phyloP scores from a whole-genome alignment of 164 flowering plant species.

The Paratinospora sagittata region DNA sequence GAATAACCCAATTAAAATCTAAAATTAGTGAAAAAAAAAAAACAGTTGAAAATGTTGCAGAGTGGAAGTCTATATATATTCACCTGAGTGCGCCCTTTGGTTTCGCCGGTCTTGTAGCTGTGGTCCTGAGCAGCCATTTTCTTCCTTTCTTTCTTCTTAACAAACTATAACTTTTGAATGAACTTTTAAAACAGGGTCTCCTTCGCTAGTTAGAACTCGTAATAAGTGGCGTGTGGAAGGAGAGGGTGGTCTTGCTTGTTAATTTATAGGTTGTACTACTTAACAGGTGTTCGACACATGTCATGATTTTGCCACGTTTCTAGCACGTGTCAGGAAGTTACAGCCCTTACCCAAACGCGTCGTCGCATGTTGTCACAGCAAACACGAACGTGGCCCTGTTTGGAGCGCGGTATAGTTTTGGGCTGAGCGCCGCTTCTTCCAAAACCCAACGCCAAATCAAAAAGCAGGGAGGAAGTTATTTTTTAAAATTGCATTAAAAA shows the following conservation, averaged over 20 bases:
- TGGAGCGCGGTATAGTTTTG: no score
- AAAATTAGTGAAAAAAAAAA: no score
- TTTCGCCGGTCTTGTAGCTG: conserved; percentile 18
- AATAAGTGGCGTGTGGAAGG: background rate
- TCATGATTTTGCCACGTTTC: background rate
- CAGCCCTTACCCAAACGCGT: background rate
- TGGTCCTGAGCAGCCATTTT: conserved; percentile 14
- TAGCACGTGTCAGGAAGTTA: background rate
- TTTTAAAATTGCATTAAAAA: no score
- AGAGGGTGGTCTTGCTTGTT: background rate
- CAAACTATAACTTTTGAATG: background rate
- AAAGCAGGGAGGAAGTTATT: no score
- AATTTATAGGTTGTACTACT: conserved; percentile 1
- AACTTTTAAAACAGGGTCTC: background rate
- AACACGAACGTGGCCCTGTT: no score
- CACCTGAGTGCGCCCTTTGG: conserved; percentile 16
- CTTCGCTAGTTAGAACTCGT: background rate
- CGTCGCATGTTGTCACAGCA: no score
- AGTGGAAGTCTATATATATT: background rate
- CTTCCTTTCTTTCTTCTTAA: background rate
- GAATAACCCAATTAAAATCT: no score
- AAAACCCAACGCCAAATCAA: no score
- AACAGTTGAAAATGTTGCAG: no score
- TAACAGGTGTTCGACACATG: background rate
- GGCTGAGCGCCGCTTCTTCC: no score